phyloP scores from a whole-genome alignment of 1,284 basidiomycete genomes.

The Naganishia sp. region DNA sequence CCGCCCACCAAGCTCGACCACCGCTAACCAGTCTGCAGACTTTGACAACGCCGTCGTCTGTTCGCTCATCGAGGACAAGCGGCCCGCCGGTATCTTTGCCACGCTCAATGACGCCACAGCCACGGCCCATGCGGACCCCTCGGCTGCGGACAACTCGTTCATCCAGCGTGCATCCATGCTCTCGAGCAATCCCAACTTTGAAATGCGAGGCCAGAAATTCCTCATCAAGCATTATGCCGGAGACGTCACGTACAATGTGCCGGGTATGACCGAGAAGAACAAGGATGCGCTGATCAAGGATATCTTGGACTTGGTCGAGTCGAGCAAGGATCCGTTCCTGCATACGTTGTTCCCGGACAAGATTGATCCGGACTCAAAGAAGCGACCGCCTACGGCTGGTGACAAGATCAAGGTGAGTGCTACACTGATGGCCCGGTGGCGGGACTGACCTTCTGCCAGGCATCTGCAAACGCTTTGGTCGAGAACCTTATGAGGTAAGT shows the following conservation, averaged over 20 bases:
- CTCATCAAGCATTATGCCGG: conserved; percentile 94
- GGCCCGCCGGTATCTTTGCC: conserved; percentile 96
- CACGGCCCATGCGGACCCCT: conserved; percentile 95
- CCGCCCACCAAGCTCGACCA: background rate
- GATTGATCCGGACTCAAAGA: conserved; percentile 95
- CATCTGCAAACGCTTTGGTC: conserved; percentile 89
- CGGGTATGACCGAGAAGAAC: conserved; percentile 99
- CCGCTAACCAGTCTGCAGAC: conserved; percentile 39
- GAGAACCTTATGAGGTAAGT: conserved; percentile 57
- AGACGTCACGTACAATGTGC: conserved; percentile 96
- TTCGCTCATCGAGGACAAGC: conserved; percentile 93
- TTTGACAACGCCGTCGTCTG: conserved; percentile 73
- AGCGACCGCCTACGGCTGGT: conserved; percentile 94
- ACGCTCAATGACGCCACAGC: conserved; percentile 98
- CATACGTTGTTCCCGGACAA: conserved; percentile 90
- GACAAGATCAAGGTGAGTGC: conserved; percentile 87
- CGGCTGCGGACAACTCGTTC: conserved; percentile 96
- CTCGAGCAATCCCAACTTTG: conserved; percentile 84
- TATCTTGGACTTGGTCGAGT: conserved; percentile 82
- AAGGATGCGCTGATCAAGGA: conserved; percentile 97
- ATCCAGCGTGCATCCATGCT: conserved; percentile 83
- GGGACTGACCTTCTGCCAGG: conserved; percentile 52
- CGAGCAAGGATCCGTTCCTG: conserved; percentile 79
- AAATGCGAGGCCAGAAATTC: conserved; percentile 86
- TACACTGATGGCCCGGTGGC: background rate